A percentile compares a stretch with the other conserved stretches of the same genome.
Evolutionary conservation across 148 eudicot genomes (phyloP).

Genomic region (Nyssa sinensis): DNA sequence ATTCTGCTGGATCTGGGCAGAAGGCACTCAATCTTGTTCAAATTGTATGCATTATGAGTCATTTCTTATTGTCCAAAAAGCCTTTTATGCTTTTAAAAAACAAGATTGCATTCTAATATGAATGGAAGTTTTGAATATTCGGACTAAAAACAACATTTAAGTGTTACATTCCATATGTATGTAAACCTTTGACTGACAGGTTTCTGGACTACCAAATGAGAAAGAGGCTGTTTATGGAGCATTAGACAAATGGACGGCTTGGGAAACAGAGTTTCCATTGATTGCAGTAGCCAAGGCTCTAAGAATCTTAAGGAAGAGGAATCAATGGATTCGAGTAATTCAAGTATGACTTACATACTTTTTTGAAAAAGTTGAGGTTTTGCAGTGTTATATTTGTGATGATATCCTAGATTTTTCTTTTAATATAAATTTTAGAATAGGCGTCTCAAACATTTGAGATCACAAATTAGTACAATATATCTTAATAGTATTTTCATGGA

Average conservation of each 20-base stretch:
- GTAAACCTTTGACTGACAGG: slow-evolving; percentile 33
- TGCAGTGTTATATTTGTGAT: background rate
- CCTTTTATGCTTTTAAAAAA: background rate
- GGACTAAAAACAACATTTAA: background rate
- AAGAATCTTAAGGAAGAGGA: slow-evolving; percentile 62
- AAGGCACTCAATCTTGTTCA: slow-evolving; percentile 84
- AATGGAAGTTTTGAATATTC: background rate
- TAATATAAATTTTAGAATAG: background rate
- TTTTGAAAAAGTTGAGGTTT: background rate
- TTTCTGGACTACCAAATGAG: slow-evolving; percentile 78
- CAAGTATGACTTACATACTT: slow-evolving; percentile 42
- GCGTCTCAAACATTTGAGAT: background rate
- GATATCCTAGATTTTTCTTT: background rate
- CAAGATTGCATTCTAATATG: too few relatives aligned
- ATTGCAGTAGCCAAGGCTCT: slow-evolving; percentile 92
- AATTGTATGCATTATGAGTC: slow-evolving; percentile 49
- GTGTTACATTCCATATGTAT: background rate
- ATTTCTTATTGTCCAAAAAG: slow-evolving; percentile 1
- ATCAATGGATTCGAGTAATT: slow-evolving; percentile 72
- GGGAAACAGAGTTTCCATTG: slow-evolving; percentile 92
- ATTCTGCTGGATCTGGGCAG: slow-evolving; percentile 76
- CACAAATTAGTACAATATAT: background rate
- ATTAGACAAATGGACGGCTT: slow-evolving; percentile 84
- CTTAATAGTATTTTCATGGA: too few relatives aligned
- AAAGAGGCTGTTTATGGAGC: slow-evolving; percentile 82